Evolutionary conservation across 306 rosid genomes (phyloP), one percentile per base, ranked within the genome.

Genomic region (Corylus avellana): DNA sequence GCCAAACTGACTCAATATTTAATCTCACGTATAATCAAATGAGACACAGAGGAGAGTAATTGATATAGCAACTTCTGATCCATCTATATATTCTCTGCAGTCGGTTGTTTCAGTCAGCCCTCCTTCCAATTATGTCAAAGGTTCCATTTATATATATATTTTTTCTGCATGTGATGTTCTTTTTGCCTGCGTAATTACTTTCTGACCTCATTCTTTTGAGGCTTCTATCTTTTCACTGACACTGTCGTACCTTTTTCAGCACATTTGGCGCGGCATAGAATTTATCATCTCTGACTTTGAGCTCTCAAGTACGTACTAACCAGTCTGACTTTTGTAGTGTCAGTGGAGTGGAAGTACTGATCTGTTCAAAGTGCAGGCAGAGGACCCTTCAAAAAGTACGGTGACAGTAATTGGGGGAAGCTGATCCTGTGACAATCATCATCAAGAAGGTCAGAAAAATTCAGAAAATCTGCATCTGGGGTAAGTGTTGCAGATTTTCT

Each of bases 371-470:
- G 80, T 88, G 92, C 86, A 79, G 84, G 79, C 85, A 75, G 79
- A 84, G 25, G 87, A 86, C 73, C 85, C 75, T 63, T 71, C 88
- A 35, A 88, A 86, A 74, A 81, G 53, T 58, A 87, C 68, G 4
- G 88, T 87, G 77, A 84, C 93, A 55, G 82, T 85, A 76, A 82
- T 84, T 39, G 89, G 87, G 25, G 25, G 90, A 91, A 79, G 89
- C 92, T 53, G 87, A 91, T 87, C 89, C 90, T 1, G 86, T 83
- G 72, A 82, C 69, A 75, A 22, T 22, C 25, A 73, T 89, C 74
- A 84, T 91, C 78, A 81, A 77, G 76, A 86, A 82, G 75, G 88
- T 86, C 44, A 89, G 96, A 22, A 80, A 88, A 87, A 48, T 85
- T 79, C 66, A 76, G 84, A 77, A 80, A 80, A 77, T 78, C 79